Base-by-base conservation (phyloP, 2,329 filamentous ascomycete genomes). In the Samsoniella hepiali region DNA sequence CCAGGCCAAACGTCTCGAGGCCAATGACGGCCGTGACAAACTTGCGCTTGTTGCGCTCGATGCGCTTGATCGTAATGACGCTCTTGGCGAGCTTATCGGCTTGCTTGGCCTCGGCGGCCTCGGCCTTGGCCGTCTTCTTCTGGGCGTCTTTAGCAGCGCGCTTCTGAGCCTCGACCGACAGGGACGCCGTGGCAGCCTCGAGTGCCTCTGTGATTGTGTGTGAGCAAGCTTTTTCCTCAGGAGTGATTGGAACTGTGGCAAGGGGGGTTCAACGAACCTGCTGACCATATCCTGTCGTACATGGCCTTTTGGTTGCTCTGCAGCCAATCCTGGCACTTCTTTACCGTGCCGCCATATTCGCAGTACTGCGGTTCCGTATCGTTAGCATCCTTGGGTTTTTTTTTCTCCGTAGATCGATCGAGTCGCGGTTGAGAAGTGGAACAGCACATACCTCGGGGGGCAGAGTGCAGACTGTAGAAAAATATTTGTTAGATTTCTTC, bases 311-410 rank as follows among this genome's bases (percentile, higher is more conserved):
- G 84, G 68, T 87, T 84, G 68, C 88, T 85, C 72, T 91, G 81
- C 27, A 99, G 87, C 95, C 95, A 99, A 76, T 98, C 93, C 77
- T 94, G 90, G 80, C 95, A 99, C 80, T 97, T 99, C 79, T 93
- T 97, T 31, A 90, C 89, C 45, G 93, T 98, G 68, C 93, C 94
- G 73, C 95, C 95, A 78, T 97, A 98, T 80, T 99, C 95, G 82
- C 95, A 99, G 81, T 97, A 99, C 95, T 98, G 79, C 15, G 29
- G 1, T n/a, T 27, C n/a, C 17, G 55, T 9, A 47, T 42, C 3
- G 47, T 63, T 47, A 63, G 55, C n/a, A 31, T n/a, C 29, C 13
- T 69, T 77, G 40, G 47, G 7, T 56, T 44, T 15, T 3, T 13
- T 13, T 40, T 13, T 40, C 11, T 40, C 38, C 62, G 57, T 58